Base-by-base conservation (phyloP, 306 rosid genomes). In the Prunus dulcis region DNA sequence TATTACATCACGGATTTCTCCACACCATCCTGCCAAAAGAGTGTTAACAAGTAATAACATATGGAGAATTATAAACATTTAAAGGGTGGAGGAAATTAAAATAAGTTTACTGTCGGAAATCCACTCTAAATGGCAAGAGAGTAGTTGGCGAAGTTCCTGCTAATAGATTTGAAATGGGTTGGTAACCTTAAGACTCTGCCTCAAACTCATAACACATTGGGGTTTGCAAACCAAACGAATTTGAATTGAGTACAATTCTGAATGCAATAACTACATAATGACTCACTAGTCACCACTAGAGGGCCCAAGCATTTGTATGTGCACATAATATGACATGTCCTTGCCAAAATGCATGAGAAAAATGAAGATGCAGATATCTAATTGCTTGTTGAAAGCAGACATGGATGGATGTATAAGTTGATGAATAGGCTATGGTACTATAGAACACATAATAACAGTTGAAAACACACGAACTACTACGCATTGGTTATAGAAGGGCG, bases 1-100 rank as follows among this genome's bases (percentile, higher is more conserved):
- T 81, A 95, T 92, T 14, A 95, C 99, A 87, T 95, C 99, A 38
- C 99, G 90, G 73, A 95, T 86, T 84, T 95, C 99, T 69, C 99
- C 99, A 67, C 99, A 95, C 99, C 99, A 95, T 76, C 99, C 98
- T 93, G 86, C 84, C 67, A 82, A 79, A 43, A 52, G 17, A 32
- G 41, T 53, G 79, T 45, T 28, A 60, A 49, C 5, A 67, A 25
- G 38, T 19, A 43, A 50, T 34, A 61, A 76, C 12, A 43, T 25
- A 14, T 27, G 2, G 57, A 58, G 56, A 34, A 2, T 60, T 61
- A 25, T 12, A 34, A 73, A 73, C 8, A 15, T 41, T 19, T 0
- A 15, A 34, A 19, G 2, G 27, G 67, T 7, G 4, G 7, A 2
- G 2, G 66, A 61, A 17, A 64, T 12, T 64, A 6, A 30, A 34